Base-by-base conservation (phyloP, 2,329 filamentous ascomycete genomes). In the Monosporascus sp. region DNA sequence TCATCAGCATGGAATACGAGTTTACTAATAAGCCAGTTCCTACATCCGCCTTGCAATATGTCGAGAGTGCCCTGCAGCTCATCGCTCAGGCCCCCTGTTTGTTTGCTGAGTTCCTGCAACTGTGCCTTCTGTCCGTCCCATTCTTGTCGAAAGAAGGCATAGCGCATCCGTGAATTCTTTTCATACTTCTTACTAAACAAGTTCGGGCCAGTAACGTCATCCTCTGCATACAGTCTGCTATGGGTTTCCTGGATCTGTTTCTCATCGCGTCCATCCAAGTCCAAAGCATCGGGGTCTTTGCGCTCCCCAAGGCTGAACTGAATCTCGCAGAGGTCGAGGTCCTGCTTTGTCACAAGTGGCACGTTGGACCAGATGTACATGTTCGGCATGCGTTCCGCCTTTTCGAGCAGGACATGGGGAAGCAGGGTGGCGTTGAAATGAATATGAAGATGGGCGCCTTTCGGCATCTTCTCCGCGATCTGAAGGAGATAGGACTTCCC, bases 351-450 rank as follows among this genome's bases (percentile, higher is more conserved):
- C 4, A 72, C 64, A 34, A 88, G 70, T 4, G 78, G 76, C 34
- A 73, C 61, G 37, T 77, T 79, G 69, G 84, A 88, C 53, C 79
- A 82, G 60, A 90, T 84, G 63, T 83, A 89, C 84, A 91, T 89
- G 58, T 79, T 79, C 1, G 77, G 63, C 74, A 85, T 82, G 5
- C 56, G 73, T 72, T 74, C 79, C 58, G 73, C 81, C 59, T 74
- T 73, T 24, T 72, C 68, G 14, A 90, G 73, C 20, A 90, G 72
- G 5, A 83, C 75, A 2, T 73, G 66, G 9, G 86, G 85, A 15
- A 75, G 72, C 5, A 90, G 72, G 55, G 86, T 88, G n/a, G 87
- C 80, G 65, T 90, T 91, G 74, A 89, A 90, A 67, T 91, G 88
- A 24, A 90, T 80, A 66, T 91, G 88, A 24, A 90, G 73, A 64